Evolutionary conservation across 164 flowering plant species (phyloP), one percentile per base, ranked within the genome.

Genomic region (Nymphaea colorata): DNA sequence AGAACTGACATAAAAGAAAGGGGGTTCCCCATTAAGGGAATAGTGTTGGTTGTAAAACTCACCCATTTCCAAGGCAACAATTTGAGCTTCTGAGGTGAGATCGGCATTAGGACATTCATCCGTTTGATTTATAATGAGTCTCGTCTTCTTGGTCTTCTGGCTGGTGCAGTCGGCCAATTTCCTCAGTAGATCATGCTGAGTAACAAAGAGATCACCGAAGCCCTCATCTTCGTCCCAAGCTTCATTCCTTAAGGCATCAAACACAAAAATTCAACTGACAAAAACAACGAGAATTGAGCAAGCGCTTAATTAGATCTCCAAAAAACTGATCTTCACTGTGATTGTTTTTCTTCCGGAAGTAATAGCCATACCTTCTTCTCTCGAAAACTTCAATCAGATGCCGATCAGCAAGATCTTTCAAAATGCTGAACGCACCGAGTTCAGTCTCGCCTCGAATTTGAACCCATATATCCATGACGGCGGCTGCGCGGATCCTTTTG

Each of bases 31-130:
- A 6, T n/a, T 41, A 25, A 57, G 4, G 12, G 59, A 11, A 41
- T n/a, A 51, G 42, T 17, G 44, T 41, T 10, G 11, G 43, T 7
- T 61, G 12, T 18, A n/a, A 18, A 42, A 53, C 8, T n/a, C 79
- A 91, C 97, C 94, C 73, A 93, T 88, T 72, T 86, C 84, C 57
- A 88, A 61, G 59, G 97, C 86, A 66, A 91, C 87, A 74, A 87
- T 77, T 53, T 71, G 88, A 59, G 95, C 88, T 71, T 79, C 67
- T 65, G 85, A 91, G 41, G 89, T 82, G 41, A 76, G 64, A 68
- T 86, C 61, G 76, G 70, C 85, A 36, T 94, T 91, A 43, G 87
- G 82, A 16, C 71, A 2, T 17, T 61, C 41, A n/a, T 87, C 93
- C 78, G 87, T 83, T 65, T 75, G 75, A 4, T 90, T 80, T 91